Evolutionary conservation across 176 grass and related monocot species (phyloP).

Genomic region (Avena eriantha): DNA sequence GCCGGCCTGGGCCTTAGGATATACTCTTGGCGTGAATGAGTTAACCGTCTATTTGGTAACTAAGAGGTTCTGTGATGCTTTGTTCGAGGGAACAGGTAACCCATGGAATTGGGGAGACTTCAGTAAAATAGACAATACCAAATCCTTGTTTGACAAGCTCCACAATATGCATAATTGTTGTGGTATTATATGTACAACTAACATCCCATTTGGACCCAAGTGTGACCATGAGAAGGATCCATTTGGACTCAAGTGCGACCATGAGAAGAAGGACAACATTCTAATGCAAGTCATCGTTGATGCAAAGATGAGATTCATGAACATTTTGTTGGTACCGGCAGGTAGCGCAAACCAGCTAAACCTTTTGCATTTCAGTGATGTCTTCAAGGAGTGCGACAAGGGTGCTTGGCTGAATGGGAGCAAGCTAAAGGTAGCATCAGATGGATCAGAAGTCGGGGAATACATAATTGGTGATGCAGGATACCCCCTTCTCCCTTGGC

Average conservation of each 20-base stretch:
- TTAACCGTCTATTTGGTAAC: conserved; percentile 60
- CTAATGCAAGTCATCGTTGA: background rate
- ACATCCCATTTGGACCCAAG: conserved; percentile 25
- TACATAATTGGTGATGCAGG: conserved; percentile 13
- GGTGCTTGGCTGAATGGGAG: background rate
- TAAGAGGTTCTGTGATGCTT: conserved; percentile 59
- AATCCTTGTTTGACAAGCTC: conserved; percentile 53
- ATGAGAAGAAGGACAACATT: background rate
- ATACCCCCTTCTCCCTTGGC: background rate
- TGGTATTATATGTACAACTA: conserved; percentile 62
- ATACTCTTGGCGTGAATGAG: conserved; percentile 39
- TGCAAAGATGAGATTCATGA: background rate
- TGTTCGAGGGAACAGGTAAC: conserved; percentile 44
- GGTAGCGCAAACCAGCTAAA: background rate
- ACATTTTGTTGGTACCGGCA: background rate
- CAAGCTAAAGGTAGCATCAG: background rate
- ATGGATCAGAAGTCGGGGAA: background rate
- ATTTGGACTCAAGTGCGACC: background rate
- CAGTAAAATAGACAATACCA: conserved; percentile 48
- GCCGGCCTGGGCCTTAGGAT: background rate
- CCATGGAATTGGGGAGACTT: conserved; percentile 46
- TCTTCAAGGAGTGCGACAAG: background rate
- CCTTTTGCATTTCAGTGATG: background rate
- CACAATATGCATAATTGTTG: conserved; percentile 66
- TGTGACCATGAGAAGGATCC: too few species aligned